Base-by-base conservation (phyloP, 2,329 filamentous ascomycete species). In the Scopulariopsis brevicaulis region DNA sequence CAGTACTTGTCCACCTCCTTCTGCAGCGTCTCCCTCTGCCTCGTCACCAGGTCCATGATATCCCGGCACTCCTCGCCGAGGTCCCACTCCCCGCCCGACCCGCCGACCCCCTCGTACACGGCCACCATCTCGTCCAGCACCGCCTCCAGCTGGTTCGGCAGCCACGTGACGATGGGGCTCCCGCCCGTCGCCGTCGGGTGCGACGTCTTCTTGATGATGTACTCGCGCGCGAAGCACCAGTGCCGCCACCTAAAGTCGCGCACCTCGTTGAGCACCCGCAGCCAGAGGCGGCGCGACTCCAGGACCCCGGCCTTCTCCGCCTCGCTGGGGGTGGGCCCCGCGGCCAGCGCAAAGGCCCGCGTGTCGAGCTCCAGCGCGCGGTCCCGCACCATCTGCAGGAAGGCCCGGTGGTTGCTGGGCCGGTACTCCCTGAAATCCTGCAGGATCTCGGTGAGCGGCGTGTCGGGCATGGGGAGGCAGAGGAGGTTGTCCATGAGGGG, bases 341-440 rank as follows among this genome's bases (percentile, higher is more conserved):
- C 66, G 34, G 61, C 58, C 18, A 85, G 73, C 0, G 82, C 84
- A 65, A 81, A 89, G 6, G 75, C 75, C 62, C 82, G 81, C 18
- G 88, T 71, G 10, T 78, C 77, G 1, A 83, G 68, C 35, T 77
- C 69, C 25, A 67, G 64, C 6, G 79, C 75, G 59, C 72, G 73
- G 57, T 73, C 71, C 60, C 79, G 73, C 24, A 96, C 87, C 67
- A 85, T 86, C 61, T 83, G 80, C 37, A 97, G 79, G 70, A 96
- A 96, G 63, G 86, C 83, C 50, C 91, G 85, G 70, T 97, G 93
- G 65, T 95, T 93, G 57, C 87, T 88, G 3, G 93, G 93, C 0
- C 93, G 82, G 71, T 96, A 96, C 67, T 87, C 80, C 62, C 92
- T 83, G 77, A 97, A 97, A 70, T 96, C 93, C 62, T 84, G 77